phyloP scores from a whole-genome alignment of 2,329 filamentous ascomycete genomes.

The Nemania sp. region DNA sequence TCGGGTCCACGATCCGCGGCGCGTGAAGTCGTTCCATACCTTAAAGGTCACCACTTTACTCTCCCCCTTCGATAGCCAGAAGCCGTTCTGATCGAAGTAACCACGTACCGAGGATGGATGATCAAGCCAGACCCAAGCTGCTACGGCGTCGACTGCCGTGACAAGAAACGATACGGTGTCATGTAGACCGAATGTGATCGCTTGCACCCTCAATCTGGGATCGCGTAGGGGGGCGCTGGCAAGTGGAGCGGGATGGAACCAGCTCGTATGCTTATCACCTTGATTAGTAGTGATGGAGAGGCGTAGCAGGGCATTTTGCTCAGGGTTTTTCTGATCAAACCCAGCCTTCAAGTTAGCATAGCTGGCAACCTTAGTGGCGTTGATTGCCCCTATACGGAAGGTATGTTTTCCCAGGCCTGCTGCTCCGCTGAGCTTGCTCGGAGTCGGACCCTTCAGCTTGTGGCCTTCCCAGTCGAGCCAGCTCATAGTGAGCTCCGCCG shows the following conservation, averaged over 20 bases:
- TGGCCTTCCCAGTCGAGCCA: slow-evolving; percentile 53
- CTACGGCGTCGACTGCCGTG: slow-evolving; percentile 6
- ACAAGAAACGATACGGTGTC: slow-evolving; percentile 1
- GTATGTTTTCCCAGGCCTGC: neutral
- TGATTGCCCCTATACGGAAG: slow-evolving; percentile 11
- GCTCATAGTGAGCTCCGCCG: slow-evolving; percentile 51
- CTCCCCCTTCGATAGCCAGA: slow-evolving; percentile 10
- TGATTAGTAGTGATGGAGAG: slow-evolving; percentile 7
- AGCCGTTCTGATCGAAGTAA: slow-evolving; percentile 11
- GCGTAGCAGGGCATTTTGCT: neutral
- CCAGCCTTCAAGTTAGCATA: neutral
- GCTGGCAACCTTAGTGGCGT: slow-evolving; percentile 2
- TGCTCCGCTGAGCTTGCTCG: neutral
- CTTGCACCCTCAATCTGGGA: neutral
- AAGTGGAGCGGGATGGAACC: slow-evolving; percentile 8
- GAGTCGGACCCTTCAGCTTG: neutral
- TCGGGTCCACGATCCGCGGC: neutral
- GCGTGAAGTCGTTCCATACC: slow-evolving; percentile 11
- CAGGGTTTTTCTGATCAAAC: neutral
- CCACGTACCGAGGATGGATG: slow-evolving; percentile 1
- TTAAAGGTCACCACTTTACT: slow-evolving; percentile 1
- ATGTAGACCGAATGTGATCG: neutral
- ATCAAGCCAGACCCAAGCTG: slow-evolving; percentile 14
- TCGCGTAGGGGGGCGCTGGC: neutral
- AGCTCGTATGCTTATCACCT: slow-evolving; percentile 8